Evolutionary conservation across 768 basidiomycete genomes (phyloP).

Genomic region (Coprinellus aureogranulatus): DNA sequence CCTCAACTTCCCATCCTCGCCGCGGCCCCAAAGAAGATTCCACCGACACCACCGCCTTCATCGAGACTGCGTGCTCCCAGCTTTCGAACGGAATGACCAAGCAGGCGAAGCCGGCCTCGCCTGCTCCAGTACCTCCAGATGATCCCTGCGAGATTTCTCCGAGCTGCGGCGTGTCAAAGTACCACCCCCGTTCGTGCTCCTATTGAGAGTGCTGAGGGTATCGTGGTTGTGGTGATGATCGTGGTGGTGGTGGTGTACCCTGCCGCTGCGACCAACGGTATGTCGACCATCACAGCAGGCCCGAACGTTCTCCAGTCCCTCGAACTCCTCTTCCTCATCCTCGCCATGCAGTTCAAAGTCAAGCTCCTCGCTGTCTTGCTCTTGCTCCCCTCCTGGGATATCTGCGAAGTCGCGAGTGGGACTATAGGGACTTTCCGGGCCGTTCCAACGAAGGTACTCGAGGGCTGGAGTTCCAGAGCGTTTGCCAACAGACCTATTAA

Average conservation of each 20-base stretch:
- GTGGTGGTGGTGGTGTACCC: constrained; percentile 58
- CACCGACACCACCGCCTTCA: constrained; percentile 44
- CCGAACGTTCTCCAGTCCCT: constrained; percentile 92
- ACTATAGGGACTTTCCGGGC: constrained; percentile 73
- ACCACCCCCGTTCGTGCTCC: constrained; percentile 19
- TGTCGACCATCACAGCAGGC: constrained; percentile 88
- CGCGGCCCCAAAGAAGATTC: constrained; percentile 69
- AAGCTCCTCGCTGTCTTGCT: constrained; percentile 54
- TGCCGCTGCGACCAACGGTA: constrained; percentile 68
- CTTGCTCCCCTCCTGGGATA: constrained; percentile 32
- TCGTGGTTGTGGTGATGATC: constrained; percentile 39
- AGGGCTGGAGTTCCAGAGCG: constrained; percentile 88
- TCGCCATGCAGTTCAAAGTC: constrained; percentile 85
- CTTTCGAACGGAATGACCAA: constrained; percentile 81
- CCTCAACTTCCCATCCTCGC: constrained; percentile 63
- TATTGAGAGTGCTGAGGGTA: constrained; percentile 7
- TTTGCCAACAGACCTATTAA: constrained; percentile 74
- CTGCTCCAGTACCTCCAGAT: constrained; percentile 45
- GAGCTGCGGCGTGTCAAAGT: constrained; percentile 39
- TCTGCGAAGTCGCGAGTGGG: constrained; percentile 69
- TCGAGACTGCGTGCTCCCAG: constrained; percentile 73
- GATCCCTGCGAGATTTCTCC: constrained; percentile 39
- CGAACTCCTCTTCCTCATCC: constrained; percentile 76
- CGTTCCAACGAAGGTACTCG: constrained; percentile 83
- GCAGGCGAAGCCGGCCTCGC: constrained; percentile 73